Evolutionary conservation across 2,329 filamentous ascomycete genomes (phyloP).

Genomic region (Claviceps spartinae): DNA sequence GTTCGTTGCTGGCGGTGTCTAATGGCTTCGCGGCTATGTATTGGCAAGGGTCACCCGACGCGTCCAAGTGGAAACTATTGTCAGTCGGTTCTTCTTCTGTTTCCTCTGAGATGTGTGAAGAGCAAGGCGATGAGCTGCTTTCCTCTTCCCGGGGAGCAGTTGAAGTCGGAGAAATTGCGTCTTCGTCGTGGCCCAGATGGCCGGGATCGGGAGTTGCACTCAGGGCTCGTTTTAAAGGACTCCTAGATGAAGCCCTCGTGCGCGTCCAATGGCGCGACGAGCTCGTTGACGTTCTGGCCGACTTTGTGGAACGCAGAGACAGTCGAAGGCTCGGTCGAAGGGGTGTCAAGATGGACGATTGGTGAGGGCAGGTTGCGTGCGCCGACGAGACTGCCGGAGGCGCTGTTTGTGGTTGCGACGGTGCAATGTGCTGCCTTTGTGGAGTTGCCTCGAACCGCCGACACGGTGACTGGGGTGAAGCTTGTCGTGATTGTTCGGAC

Average conservation of each 20-base stretch:
- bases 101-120: constrained; percentile 21
- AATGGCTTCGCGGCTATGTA: constrained; percentile 36
- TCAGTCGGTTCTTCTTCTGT: constrained; percentile 35
- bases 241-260: constrained; percentile 60
- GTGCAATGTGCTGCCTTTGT: constrained; percentile 19
- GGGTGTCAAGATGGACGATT: constrained; percentile 46
- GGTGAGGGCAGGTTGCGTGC: constrained; percentile 18
- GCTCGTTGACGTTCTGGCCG: constrained; percentile 40
- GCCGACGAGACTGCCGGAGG: constrained; percentile 19
- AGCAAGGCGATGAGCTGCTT: constrained; percentile 27
- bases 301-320: constrained; percentile 48
- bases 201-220: constrained; percentile 56
- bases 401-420: constrained; percentile 21
- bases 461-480: constrained; percentile 39
- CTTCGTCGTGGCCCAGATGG: constrained; percentile 43
- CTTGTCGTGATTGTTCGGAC: constrained; percentile 32
- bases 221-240: constrained; percentile 67
- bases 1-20: constrained; percentile 25
- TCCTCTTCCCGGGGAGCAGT: constrained; percentile 26
- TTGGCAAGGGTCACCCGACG: constrained; percentile 35
- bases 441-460: constrained; percentile 27
- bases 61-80: constrained; percentile 44
- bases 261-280: constrained; percentile 42
- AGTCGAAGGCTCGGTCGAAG: constrained; percentile 55
- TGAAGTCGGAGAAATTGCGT: constrained; percentile 22